Conservation (phyloP, 805 yeast genomes). For the Cyberlindnera mrakii region DNA sequence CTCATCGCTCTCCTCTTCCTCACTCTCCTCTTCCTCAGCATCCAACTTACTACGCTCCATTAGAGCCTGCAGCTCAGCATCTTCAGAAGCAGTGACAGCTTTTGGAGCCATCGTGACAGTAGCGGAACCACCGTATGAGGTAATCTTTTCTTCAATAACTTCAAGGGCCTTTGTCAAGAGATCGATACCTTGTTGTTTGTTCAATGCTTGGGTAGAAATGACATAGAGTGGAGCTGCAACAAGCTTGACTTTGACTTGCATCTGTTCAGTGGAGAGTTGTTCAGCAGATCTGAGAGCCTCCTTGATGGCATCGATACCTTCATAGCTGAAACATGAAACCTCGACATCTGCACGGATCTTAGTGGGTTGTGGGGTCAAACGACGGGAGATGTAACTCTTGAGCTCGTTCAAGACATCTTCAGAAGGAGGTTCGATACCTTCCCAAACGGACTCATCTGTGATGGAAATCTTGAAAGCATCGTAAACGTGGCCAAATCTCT, state of each 20-base stretch:
- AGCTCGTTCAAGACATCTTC: constrained; percentile 76
- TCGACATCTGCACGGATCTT: constrained; percentile 98
- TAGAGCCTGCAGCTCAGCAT: constrained; percentile 93
- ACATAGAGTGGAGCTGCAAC: constrained; percentile 98
- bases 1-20: constrained; percentile 15
- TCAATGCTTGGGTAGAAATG: constrained; percentile 85
- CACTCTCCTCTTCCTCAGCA: constrained; percentile 52
- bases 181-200: constrained; percentile 83
- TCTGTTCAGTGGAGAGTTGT: constrained; percentile 70
- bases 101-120: constrained; percentile 96
- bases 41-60: constrained; percentile 90
- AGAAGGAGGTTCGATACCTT: constrained; percentile 66
- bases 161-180: constrained; percentile 74
- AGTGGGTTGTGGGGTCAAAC: constrained; percentile 96
- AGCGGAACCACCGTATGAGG: constrained; percentile 74
- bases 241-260: constrained; percentile 87
- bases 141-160: constrained; percentile 64
- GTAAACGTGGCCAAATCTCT: constrained; percentile 93
- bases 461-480: constrained; percentile 96
- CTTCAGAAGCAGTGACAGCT: constrained; percentile 98
- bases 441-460: constrained; percentile 82
- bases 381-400: constrained; percentile 78
- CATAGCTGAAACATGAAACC: constrained; percentile 94
- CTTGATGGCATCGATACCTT: constrained; percentile 96
- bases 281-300: constrained; percentile 85